Base-by-base conservation (phyloP, 306 rosid species). In the Prunus armeniaca region DNA sequence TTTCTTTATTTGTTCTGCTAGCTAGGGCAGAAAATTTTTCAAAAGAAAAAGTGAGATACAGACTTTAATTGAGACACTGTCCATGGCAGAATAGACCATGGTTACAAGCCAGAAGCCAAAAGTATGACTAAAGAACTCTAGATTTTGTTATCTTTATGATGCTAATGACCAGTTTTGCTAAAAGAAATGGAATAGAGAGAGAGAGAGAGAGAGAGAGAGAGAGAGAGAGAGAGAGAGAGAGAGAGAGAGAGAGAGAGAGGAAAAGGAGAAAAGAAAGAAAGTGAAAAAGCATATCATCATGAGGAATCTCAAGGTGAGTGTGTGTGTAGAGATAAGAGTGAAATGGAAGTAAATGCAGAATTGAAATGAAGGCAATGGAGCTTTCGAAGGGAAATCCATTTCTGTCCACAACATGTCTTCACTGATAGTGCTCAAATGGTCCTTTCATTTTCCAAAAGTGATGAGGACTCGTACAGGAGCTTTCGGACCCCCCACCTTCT, bases 391-490 rank as follows among this genome's bases (percentile, higher is more conserved):
- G 73, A 72, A 81, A 72, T 82, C 78, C 78, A 34, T 81, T 83
- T 70, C 73, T 77, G 86, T 75, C 87, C 73, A 65, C 80, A 83
- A 73, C 91, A 84, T 86, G 88, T 88, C 84, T 79, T 65, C 69
- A 61, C 62, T 56, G 51, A 64, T 67, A 75, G 86, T 88, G 87
- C 82, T 73, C 49, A 58, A 79, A 70, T 82, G 88, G 84, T 78
- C 92, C 90, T 83, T 76, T 73, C 76, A 24, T 71, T 78, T 74
- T 67, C 78, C 30, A 52, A 80, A 82, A 82, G 86, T 34, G 41
- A 34, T 1, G 41, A 34, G 8, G 41, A 34, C 41, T 34, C 7
- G 41, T 34, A 34, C 41, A 34, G 41, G 41, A 34, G 41, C 8
- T 34, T 34, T 34, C 1, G 55, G 78, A 57, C 78, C 81, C 72